Evolutionary conservation across 345 rosid genomes (phyloP).

Genomic region (Lumnitzera racemosa): DNA sequence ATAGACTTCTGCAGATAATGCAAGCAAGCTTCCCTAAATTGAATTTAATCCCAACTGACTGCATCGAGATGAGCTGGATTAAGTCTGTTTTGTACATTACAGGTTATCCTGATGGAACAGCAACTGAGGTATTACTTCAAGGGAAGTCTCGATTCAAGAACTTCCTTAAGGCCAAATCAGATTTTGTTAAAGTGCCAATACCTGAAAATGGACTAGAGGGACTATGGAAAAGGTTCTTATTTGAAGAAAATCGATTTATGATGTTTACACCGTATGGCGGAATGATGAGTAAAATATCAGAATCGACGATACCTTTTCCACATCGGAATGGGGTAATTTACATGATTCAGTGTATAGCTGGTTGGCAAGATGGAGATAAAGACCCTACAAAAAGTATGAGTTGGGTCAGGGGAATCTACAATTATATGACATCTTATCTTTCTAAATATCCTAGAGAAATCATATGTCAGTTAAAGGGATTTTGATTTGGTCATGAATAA

Average conservation of each 20-base stretch:
- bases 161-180: constrained; percentile 20
- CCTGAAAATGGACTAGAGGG: constrained; percentile 7
- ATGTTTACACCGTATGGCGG: constrained; percentile 38
- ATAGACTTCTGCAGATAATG: constrained; percentile 16
- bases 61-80: constrained; percentile 23
- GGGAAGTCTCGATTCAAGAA: constrained; percentile 4
- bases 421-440: constrained; percentile 22
- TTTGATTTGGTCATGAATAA: constrained; percentile 22
- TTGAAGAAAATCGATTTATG: constrained; percentile 15
- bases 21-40: constrained; percentile 18
- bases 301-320: constrained; percentile 27
- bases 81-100: constrained; percentile 14
- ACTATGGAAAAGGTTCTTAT: constrained; percentile 16
- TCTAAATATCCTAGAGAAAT: constrained; percentile 20
- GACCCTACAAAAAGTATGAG: constrained; percentile 9
- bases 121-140: constrained; percentile 14
- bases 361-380: constrained; percentile 14
- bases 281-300: constrained; percentile 27
- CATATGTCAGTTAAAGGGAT: constrained; percentile 30
- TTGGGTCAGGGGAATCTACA: constrained; percentile 21
- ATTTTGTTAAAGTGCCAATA: constrained; percentile 12
- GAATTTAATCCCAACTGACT: constrained; percentile 11
- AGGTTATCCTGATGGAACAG: constrained; percentile 4
- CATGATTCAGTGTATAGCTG: constrained; percentile 17
- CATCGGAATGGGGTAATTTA: constrained; percentile 26